phyloP scores from a whole-genome alignment of 441 rosid species.

The Adansonia rubrostipa region DNA sequence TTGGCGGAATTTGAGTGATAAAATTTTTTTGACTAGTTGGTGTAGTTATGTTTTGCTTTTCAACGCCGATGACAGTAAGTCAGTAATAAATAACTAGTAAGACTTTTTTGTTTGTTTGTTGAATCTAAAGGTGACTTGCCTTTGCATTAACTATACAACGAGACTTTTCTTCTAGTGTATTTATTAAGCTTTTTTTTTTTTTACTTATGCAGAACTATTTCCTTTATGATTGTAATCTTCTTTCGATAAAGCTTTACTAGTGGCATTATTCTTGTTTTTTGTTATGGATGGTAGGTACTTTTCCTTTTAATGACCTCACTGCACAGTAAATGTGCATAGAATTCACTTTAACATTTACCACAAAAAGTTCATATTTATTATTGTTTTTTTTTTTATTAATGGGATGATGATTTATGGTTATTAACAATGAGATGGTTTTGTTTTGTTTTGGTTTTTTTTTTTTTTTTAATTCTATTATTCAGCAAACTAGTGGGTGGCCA shows the following conservation, averaged over 20 bases:
- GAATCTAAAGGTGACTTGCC: neutral
- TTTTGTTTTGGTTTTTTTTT: neutral
- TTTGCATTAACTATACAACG: neutral
- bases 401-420: neutral
- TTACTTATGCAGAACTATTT: too few relatives aligned
- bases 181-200: neutral
- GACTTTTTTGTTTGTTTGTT: constrained; percentile 19
- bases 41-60: constrained; percentile 41
- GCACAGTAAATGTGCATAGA: neutral
- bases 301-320: neutral
- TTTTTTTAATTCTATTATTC: constrained; percentile 27
- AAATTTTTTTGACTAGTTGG: constrained; percentile 21
- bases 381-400: neutral
- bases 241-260: neutral
- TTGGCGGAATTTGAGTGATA: constrained; percentile 13
- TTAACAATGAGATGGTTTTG: constrained; percentile 14
- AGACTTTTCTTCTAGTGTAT: neutral
- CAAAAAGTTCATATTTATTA: neutral
- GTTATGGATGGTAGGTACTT: too few relatives aligned
- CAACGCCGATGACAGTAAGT: constrained; percentile 11
- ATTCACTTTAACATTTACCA: neutral
- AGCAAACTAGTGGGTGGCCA: constrained; percentile 85
- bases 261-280: too few relatives aligned
- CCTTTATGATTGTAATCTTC: too few relatives aligned
- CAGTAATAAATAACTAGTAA: neutral